These are phyloP conservation scores for Tricholoma furcatifolium DNA, from an alignment of 768 basidiomycete species.

Conservation along the genomic window DNA sequence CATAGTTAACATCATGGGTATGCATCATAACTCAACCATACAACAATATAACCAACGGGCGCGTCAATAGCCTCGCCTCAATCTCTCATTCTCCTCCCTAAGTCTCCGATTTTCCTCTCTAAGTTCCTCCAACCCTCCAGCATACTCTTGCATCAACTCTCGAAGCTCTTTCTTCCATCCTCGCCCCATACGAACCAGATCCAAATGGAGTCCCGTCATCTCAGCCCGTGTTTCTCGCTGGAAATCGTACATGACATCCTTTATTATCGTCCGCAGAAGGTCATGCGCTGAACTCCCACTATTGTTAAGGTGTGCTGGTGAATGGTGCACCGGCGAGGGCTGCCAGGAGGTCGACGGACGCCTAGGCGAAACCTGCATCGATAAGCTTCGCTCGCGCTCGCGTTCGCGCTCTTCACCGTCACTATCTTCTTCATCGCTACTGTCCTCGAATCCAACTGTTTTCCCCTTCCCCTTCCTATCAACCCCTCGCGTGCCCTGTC, in stretches of 20 bases:
- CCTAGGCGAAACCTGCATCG: constrained; percentile 59
- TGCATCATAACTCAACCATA: neutral
- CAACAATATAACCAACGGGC: neutral
- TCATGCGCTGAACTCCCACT: constrained; percentile 48
- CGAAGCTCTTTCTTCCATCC: constrained; percentile 67
- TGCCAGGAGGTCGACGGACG: constrained; percentile 39
- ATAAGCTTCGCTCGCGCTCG: constrained; percentile 39
- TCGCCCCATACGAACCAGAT: constrained; percentile 68
- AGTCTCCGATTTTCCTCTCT: constrained; percentile 68
- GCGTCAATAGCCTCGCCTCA: constrained; percentile 39
- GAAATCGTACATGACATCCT: constrained; percentile 73
- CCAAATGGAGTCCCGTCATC: constrained; percentile 73
- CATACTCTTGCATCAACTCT: constrained; percentile 59
- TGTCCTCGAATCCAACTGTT: constrained; percentile 10
- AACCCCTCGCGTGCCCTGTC: constrained; percentile 12
- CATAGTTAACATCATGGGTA: no score
- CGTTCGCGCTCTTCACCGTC: constrained; percentile 24
- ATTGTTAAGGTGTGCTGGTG: constrained; percentile 13
- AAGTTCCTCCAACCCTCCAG: constrained; percentile 55
- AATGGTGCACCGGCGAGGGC: constrained; percentile 38
- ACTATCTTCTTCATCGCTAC: constrained; percentile 14
- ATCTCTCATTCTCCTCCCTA: constrained; percentile 64
- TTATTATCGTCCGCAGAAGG: constrained; percentile 61
- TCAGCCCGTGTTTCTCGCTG: constrained; percentile 69
- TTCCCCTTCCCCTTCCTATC: constrained; percentile 15